phyloP scores from a whole-genome alignment of 1,139 yeast species.

The Taphrina flavorubra region DNA sequence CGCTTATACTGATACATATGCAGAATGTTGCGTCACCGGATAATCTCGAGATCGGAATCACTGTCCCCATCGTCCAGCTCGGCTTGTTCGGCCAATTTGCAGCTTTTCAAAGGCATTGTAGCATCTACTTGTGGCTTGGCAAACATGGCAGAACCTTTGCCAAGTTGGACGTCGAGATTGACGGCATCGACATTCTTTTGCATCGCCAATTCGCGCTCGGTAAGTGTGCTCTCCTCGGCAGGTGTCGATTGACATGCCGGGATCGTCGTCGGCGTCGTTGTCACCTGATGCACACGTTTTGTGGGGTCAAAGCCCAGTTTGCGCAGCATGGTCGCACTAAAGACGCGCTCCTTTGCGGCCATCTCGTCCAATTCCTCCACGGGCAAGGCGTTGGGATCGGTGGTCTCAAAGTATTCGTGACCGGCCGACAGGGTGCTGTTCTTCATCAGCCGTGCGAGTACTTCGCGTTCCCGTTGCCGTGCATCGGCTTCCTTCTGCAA shows the following conservation, averaged over 20 bases:
- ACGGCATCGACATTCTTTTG: constrained; percentile 25
- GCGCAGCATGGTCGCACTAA: constrained; percentile 26
- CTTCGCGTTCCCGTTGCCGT: constrained; percentile 34
- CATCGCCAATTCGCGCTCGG: constrained; percentile 17
- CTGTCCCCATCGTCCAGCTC: constrained; percentile 14
- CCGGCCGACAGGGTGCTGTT: constrained; percentile 26
- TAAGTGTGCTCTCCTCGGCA: background rate
- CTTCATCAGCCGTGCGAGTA: constrained; percentile 23
- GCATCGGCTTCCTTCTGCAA: constrained; percentile 35
- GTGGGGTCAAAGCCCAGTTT: constrained; percentile 40
- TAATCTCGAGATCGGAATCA: constrained; percentile 31
- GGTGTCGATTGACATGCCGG: background rate
- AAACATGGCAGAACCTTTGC: constrained; percentile 15
- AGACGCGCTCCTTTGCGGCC: constrained; percentile 22
- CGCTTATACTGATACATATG: too few species aligned
- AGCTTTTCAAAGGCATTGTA: background rate
- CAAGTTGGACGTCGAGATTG: constrained; percentile 14
- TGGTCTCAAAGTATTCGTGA: constrained; percentile 27
- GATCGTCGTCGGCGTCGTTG: background rate
- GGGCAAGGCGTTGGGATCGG: constrained; percentile 12
- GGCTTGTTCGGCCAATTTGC: background rate
- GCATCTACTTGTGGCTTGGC: background rate
- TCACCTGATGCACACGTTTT: constrained; percentile 17
- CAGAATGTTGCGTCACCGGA: background rate
- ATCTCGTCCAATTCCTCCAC: constrained; percentile 8